Evolutionary conservation across 192 early-diverging fungal species (phyloP).

Genomic region (Backusella liffmaniae): DNA sequence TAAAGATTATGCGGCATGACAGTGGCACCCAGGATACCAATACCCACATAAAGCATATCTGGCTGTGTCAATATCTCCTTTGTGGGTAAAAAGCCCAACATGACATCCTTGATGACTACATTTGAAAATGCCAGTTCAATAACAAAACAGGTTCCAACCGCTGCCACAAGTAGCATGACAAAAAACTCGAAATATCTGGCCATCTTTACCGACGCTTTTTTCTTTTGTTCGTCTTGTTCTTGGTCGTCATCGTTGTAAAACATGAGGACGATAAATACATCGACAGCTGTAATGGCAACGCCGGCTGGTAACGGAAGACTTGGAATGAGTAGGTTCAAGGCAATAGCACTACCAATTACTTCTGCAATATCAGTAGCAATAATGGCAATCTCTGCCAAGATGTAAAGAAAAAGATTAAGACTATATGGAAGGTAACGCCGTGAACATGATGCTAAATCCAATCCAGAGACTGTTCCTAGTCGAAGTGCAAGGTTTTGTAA

Average conservation of each 20-base stretch:
- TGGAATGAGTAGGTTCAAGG: conserved; percentile 70
- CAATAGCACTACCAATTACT: conserved; percentile 71
- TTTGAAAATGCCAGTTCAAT: conserved; percentile 57
- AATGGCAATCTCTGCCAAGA: conserved; percentile 74
- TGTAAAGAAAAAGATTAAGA: conserved; percentile 64
- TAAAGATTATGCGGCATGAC: conserved; percentile 76
- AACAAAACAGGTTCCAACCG: conserved; percentile 67
- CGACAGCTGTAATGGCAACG: conserved; percentile 68
- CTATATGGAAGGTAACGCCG: conserved; percentile 53
- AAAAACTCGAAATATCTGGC: conserved; percentile 63
- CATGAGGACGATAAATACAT: conserved; percentile 70
- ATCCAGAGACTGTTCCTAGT: conserved; percentile 71
- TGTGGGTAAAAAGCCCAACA: conserved; percentile 62
- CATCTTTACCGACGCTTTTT: conserved; percentile 30
- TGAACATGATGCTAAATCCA: conserved; percentile 73
- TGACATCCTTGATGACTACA: conserved; percentile 57
- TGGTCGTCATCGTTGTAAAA: conserved; percentile 55
- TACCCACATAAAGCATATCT: conserved; percentile 62
- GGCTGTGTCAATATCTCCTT: conserved; percentile 53
- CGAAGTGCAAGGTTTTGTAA: conserved; percentile 78
- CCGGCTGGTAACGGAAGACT: conserved; percentile 67
- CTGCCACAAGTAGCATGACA: conserved; percentile 61
- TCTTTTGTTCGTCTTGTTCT: neutral
- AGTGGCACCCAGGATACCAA: conserved; percentile 85
- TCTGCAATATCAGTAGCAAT: conserved; percentile 84